Evolutionary conservation across 495 filamentous ascomycete species (phyloP), one percentile per base, ranked within the genome.

Genomic region (Penicilliopsis zonata): DNA sequence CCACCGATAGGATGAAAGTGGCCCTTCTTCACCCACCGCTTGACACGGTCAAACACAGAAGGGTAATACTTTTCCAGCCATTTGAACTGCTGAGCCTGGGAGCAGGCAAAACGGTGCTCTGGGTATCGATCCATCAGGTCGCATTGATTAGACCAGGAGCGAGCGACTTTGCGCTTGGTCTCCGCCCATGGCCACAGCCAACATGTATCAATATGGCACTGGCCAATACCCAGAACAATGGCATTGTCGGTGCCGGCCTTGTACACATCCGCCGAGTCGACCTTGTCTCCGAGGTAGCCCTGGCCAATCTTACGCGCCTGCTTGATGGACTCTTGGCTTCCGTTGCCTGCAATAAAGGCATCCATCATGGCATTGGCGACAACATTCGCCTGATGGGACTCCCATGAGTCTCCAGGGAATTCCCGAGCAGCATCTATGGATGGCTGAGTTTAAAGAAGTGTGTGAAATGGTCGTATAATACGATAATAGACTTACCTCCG

Each of bases 151-250:
- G 86, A 83, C 88, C 90, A 98, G 1, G 88, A 95, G 13, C 90
- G 75, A 15, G 84, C 90, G 5, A 95, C 78, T 63, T 98, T 98
- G 37, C 90, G 80, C 53, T 94, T 95, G 1, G 90, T 98, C 65
- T 98, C 90, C n/a, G 85, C 90, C 69, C 81, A 96, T 2, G 90
- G 90, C 90, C 90, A 98, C 7, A 98, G 63, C 90, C 90, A 98
- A 56, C 87, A 94, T 16, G 82, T 87, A 59, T 92, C 90, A 42
- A 98, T 98, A 50, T 98, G 90, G 43, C 90, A 98, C 58, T 98
- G 80, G 3, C 90, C 90, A 37, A 94, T 87, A 13, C 74, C 90
- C 46, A 76, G 86, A 13, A 95, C 85, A 30, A 90, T 64, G 0
- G 82, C 72, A n/a, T n/a, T n/a, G 18, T 80, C 57, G 4, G 74